phyloP scores from a whole-genome alignment of 495 filamentous ascomycete genomes.

The Jackrogersella multiformis region DNA sequence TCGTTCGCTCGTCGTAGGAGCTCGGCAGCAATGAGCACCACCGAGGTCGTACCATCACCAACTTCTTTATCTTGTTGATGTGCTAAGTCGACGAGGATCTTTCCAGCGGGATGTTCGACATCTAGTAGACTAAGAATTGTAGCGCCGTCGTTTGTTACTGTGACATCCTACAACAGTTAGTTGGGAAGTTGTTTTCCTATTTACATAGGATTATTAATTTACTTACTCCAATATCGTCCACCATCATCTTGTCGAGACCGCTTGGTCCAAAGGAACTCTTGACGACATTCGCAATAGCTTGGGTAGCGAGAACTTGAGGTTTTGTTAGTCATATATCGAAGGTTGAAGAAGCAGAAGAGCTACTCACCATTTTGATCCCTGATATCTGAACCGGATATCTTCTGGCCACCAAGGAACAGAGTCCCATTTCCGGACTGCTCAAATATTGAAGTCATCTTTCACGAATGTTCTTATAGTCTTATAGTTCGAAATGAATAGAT shows the following conservation, averaged over 20 bases:
- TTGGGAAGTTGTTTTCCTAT: conserved; percentile 30
- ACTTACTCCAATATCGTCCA: conserved; percentile 95
- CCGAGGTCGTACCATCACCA: conserved; percentile 97
- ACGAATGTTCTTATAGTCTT: not conserved
- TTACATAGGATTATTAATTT: conserved; percentile 1
- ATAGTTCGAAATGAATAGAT: not conserved
- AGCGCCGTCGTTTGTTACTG: conserved; percentile 98
- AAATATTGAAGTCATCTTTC: conserved; percentile 84
- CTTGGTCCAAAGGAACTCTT: conserved; percentile 98
- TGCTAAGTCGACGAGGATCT: conserved; percentile 96
- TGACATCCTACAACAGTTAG: conserved; percentile 77
- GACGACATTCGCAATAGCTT: conserved; percentile 97
- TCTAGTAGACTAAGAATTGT: conserved; percentile 95
- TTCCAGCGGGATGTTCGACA: conserved; percentile 96
- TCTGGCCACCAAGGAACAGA: conserved; percentile 89
- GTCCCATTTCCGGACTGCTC: conserved; percentile 89
- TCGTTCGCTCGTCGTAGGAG: conserved; percentile 95
- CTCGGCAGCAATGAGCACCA: conserved; percentile 96
- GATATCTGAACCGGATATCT: conserved; percentile 95
- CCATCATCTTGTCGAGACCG: conserved; percentile 99
- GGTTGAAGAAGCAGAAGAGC: conserved; percentile 1
- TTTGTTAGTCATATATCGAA: conserved; percentile 24
- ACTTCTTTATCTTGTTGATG: conserved; percentile 99
- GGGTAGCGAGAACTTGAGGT: conserved; percentile 82
- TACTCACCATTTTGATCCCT: conserved; percentile 90